Evolutionary conservation across 768 basidiomycete species (phyloP).

Genomic region (Inosperma sp.): DNA sequence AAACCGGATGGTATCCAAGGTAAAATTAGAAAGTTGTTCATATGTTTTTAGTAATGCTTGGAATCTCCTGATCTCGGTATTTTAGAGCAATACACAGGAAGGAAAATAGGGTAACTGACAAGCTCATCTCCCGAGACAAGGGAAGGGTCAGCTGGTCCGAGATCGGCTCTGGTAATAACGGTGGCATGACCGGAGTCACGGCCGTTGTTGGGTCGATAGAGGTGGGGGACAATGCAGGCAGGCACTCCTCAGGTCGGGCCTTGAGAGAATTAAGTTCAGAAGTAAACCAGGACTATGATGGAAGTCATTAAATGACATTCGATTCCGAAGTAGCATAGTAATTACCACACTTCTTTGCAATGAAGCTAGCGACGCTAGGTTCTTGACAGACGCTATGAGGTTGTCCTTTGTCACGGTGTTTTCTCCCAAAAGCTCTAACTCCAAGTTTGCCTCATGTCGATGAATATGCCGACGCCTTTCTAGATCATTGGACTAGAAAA

Average conservation of each 20-base stretch:
- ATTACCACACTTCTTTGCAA: conserved; percentile 85
- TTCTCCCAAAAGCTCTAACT: conserved; percentile 60
- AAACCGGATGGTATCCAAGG: conserved; percentile 81
- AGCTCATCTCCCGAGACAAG: conserved; percentile 81
- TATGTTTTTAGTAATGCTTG: conserved; percentile 89
- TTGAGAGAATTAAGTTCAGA: conserved; percentile 65
- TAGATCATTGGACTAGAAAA: conserved; percentile 35
- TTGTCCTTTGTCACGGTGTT: conserved; percentile 53
- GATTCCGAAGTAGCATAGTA: conserved; percentile 13
- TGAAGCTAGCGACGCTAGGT: conserved; percentile 68
- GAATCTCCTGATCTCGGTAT: conserved; percentile 59
- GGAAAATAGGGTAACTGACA: conserved; percentile 48
- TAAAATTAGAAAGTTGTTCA: conserved; percentile 80
- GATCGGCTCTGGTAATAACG: conserved; percentile 31
- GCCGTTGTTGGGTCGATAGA: conserved; percentile 49
- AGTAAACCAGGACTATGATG: conserved; percentile 76
- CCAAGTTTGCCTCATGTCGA: conserved; percentile 75
- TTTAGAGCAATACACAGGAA: background rate
- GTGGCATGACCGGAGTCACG: conserved; percentile 43
- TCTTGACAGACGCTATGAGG: conserved; percentile 66
- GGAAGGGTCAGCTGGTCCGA: conserved; percentile 62
- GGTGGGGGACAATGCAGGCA: conserved; percentile 49
- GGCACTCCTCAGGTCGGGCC: conserved; percentile 49
- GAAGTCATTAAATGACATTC: conserved; percentile 5
- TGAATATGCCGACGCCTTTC: conserved; percentile 53